These are phyloP conservation scores for Eutrema salsugineum DNA, from an alignment of 441 rosid genomes.

Conservation along the genomic window DNA sequence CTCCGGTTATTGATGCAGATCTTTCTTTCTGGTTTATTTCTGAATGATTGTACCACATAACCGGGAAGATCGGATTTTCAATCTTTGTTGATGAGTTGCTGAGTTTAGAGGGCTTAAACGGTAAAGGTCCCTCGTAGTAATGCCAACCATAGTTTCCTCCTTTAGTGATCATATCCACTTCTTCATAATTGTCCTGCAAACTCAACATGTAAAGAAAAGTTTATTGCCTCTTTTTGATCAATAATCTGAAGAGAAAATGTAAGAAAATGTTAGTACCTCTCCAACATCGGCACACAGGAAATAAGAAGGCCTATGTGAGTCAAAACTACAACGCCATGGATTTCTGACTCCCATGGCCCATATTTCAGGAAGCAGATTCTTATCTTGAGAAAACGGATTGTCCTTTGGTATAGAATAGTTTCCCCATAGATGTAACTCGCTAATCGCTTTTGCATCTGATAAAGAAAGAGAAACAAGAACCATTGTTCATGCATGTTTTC, in stretches of 20 bases:
- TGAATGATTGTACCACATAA: constrained; percentile 44
- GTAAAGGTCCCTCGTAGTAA: constrained; percentile 34
- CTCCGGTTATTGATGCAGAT: constrained; percentile 50
- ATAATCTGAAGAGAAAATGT: not conserved
- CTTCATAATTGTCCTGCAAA: constrained; percentile 39
- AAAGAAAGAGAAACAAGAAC: not conserved
- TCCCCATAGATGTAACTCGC: constrained; percentile 35
- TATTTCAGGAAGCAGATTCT: constrained; percentile 36
- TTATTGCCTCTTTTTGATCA: not conserved
- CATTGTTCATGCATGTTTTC: no score
- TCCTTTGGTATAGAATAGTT: constrained; percentile 40
- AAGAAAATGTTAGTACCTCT: constrained; percentile 26
- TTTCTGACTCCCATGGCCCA: constrained; percentile 41
- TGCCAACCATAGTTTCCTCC: constrained; percentile 47
- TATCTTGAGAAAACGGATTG: constrained; percentile 38
- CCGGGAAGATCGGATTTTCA: constrained; percentile 38
- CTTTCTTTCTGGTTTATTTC: constrained; percentile 33
- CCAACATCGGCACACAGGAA: constrained; percentile 43
- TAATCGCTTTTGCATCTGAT: constrained; percentile 1
- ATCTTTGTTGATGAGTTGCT: constrained; percentile 42
- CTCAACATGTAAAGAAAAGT: not conserved
- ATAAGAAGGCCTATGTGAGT: constrained; percentile 36
- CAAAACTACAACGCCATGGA: constrained; percentile 51
- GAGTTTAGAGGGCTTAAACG: constrained; percentile 10
- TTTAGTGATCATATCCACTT: constrained; percentile 37